Evolutionary conservation across 164 flowering plant genomes (phyloP).

Genomic region (Magnolia sinica): DNA sequence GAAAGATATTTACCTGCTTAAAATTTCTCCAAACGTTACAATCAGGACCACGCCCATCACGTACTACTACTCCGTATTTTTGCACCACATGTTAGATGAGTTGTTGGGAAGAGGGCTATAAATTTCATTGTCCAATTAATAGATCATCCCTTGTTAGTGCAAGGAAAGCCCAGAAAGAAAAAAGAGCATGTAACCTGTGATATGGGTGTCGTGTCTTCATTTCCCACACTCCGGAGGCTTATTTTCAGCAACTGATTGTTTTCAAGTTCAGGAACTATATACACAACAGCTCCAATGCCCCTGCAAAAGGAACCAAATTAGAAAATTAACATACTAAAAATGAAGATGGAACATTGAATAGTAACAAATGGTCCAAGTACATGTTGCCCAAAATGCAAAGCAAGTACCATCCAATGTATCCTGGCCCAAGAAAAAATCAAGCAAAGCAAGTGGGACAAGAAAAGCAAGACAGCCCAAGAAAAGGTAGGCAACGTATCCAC

Average conservation of each 20-base stretch:
- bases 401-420: neutral
- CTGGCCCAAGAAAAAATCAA: too few species aligned
- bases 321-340: neutral
- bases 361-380: neutral
- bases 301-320: conserved; percentile 23
- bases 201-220: conserved; percentile 74
- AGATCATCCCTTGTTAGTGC: neutral
- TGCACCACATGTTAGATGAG: conserved; percentile 19
- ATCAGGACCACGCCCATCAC: conserved; percentile 98
- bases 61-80: conserved; percentile 69
- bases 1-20: conserved; percentile 57
- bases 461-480: too few species aligned
- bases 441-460: too few species aligned
- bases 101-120: neutral
- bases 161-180: neutral
- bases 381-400: neutral
- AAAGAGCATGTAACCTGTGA: conserved; percentile 42
- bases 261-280: conserved; percentile 67
- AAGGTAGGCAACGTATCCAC: too few species aligned
- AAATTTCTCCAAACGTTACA: conserved; percentile 99
- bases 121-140: neutral
- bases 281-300: conserved; percentile 86
- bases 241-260: conserved; percentile 58
- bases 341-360: neutral
- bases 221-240: conserved; percentile 68